Base-by-base conservation (phyloP, 2,329 filamentous ascomycete genomes). In the Alternaria postmessia region DNA sequence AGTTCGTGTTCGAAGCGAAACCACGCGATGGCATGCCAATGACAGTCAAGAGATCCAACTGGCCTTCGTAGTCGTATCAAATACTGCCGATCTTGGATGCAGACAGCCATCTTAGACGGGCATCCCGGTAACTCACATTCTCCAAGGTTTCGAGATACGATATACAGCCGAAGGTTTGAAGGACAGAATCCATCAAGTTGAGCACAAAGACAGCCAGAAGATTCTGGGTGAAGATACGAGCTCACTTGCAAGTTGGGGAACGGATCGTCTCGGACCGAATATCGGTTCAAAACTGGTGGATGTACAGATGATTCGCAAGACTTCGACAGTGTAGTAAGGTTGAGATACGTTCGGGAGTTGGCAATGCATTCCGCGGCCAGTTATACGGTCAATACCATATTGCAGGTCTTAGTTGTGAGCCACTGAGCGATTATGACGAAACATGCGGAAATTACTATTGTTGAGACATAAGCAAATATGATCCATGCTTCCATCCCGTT, bases 11-110 rank as follows among this genome's bases (percentile, higher is more conserved):
- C 36, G 74, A 76, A 58, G 72, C 75, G 11, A 70, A 67, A 32
- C 74, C 75, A 4, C 62, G 74, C 38, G 72, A 75, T 53, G 72
- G 71, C 8, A 73, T 76, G 71, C 65, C 59, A 11, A 75, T 78
- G 70, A 75, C 57, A 7, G 71, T 76, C 4, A 72, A 54, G 34
- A 69, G 52, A 39, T 67, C 67, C 3, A 42, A 42, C 7, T 71
- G 65, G 68, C 20, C 41, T 5, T 63, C 56, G 43, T 66, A 47
- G 39, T 55, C 12, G 22, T 16, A 28, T 14, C 12, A 2, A 14
- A 39, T 9, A 20, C 9, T 42, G 7, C 12, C 30, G 38, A 7
- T 14, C 24, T 11, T 22, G 16, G 20, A 48, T 20, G 24, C 30
- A 34, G 18, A 20, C 36, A 51, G 16, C 5, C 32, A 36, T 16